Conservation (phyloP, 1,284 basidiomycete species). For the Cryptococcus jaspeensis region DNA sequence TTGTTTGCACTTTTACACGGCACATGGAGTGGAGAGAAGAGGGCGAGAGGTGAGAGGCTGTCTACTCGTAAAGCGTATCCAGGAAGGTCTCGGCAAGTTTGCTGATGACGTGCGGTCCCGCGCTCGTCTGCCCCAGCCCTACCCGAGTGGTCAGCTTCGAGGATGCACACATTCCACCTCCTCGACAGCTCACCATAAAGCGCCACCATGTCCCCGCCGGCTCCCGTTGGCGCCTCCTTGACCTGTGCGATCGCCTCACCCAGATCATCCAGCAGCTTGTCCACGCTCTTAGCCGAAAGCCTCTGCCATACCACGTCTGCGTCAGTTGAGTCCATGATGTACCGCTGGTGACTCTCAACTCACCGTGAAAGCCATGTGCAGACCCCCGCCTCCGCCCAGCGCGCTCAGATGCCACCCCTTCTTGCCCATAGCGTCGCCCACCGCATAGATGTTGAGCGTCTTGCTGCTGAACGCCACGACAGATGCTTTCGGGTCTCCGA, state of each 20-base stretch:
- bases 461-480: slow-evolving; percentile 84
- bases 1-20: neutral
- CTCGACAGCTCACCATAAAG: slow-evolving; percentile 71
- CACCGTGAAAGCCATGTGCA: slow-evolving; percentile 94
- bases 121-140: slow-evolving; percentile 84
- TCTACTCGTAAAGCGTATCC: slow-evolving; percentile 71
- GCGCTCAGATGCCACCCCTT: slow-evolving; percentile 90
- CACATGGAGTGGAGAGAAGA: neutral
- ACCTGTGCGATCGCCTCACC: slow-evolving; percentile 71
- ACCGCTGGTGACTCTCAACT: slow-evolving; percentile 39
- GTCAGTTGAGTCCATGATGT: no score
- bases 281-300: slow-evolving; percentile 50
- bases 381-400: slow-evolving; percentile 60
- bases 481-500: slow-evolving; percentile 85
- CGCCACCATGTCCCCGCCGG: slow-evolving; percentile 75
- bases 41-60: neutral
- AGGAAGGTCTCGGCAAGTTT: slow-evolving; percentile 77
- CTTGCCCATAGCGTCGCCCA: slow-evolving; percentile 85
- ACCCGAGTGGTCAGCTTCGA: neutral
- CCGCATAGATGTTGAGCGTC: slow-evolving; percentile 64
- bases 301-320: slow-evolving; percentile 48
- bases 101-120: slow-evolving; percentile 85
- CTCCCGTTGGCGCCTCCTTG: slow-evolving; percentile 57
- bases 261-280: slow-evolving; percentile 61
- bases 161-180: neutral